Base-by-base conservation (phyloP, 345 rosid genomes). In the Arabidopsis arenosa region DNA sequence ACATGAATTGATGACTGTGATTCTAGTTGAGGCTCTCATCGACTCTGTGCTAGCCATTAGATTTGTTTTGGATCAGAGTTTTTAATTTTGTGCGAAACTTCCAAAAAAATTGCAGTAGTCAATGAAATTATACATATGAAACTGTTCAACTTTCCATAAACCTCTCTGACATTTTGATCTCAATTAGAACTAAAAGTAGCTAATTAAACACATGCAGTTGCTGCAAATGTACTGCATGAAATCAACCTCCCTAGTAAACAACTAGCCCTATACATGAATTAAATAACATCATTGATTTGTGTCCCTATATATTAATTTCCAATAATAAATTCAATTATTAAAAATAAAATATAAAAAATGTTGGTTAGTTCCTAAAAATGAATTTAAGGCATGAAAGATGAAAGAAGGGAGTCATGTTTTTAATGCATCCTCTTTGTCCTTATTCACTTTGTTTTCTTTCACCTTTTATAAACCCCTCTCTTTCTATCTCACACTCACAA, bases 381-480 rank as follows among this genome's bases (percentile, higher is more conserved):
- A 54, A 5, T 61, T 58, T 53, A 76, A 70, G 68, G 43, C 48
- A 21, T 44, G 65, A 63, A 68, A 68, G 74, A 68, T 61, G 28
- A 39, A 14, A 39, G 15, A n/a, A 75, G 68, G 28, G 18, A 64
- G 68, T 78, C 81, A 78, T 78, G 81, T 72, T 72, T 72, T 72
- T 58, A 78, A 78, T 78, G 73, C 73, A 77, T 66, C 41, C 30
- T 66, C 65, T 78, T 72, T 78, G 81, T 78, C 81, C 9, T 66
- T 52, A 78, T 60, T 73, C 78, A 78, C 81, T 78, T 78, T 78
- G 73, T 66, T 78, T 78, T 72, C 56, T 72, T 66, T 52, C 69
- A n/a, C 63, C 14, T 65, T 72, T 39, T 28, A 28, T 28, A 28
- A 75, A 68, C 18, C 69, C 51, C 63, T 59, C 58, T 55, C 53